Evolutionary conservation across 495 filamentous ascomycete species (phyloP).

Genomic region (Penicillium tannophilum): DNA sequence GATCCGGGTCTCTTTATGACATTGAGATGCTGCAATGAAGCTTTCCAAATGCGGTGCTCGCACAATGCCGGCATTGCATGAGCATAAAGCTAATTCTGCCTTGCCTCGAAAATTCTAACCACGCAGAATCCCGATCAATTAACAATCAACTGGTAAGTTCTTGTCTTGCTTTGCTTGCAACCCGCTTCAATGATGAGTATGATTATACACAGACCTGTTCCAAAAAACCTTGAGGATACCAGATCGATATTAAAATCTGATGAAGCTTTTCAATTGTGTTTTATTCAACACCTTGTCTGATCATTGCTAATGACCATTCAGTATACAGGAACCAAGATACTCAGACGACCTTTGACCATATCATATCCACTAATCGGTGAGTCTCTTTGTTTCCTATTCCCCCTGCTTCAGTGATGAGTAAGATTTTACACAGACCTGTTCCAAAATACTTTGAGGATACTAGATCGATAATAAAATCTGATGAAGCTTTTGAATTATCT

Average conservation of each 20-base stretch:
- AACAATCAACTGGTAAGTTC: background rate
- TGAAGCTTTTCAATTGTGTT: background rate
- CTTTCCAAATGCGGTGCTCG: background rate
- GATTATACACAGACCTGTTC: conserved; percentile 2
- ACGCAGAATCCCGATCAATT: background rate
- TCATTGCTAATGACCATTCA: background rate
- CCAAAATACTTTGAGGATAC: background rate
- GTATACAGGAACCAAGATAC: background rate
- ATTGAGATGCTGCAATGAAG: background rate
- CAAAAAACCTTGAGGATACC: conserved; percentile 1
- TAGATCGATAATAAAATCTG: background rate
- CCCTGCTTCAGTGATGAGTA: conserved; percentile 16
- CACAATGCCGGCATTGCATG: background rate
- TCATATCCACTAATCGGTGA: background rate
- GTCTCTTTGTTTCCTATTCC: background rate
- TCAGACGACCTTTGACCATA: background rate
- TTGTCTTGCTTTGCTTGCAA: background rate
- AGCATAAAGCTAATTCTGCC: background rate
- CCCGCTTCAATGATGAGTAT: background rate
- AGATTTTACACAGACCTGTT: conserved; percentile 1
- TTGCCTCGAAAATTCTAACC: background rate
- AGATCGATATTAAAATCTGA: background rate
- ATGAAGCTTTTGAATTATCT: background rate
- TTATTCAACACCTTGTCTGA: background rate
- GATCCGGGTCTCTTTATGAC: background rate